These are phyloP conservation scores for Sphaerulina populicola DNA, from an alignment of 2,329 filamentous ascomycete genomes.

Conservation along the genomic window DNA sequence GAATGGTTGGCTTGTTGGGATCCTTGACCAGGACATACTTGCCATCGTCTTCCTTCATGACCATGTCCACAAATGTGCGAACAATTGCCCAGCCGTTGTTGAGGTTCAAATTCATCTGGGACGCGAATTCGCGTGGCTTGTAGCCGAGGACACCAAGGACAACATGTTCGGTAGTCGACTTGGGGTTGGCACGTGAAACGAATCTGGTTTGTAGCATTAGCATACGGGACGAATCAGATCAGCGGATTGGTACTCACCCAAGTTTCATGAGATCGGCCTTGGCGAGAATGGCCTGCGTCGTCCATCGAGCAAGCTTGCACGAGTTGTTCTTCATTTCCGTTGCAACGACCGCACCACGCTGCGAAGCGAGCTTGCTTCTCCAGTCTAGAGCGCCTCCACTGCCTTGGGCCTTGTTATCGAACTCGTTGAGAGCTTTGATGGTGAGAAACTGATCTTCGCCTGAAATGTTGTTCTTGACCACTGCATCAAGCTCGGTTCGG, in stretches of 20 bases:
- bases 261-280: constrained; percentile 99
- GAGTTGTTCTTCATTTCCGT: constrained; percentile 99
- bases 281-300: constrained; percentile 89
- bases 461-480: constrained; percentile 87
- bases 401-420: constrained; percentile 94
- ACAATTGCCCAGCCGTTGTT: constrained; percentile 99
- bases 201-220: constrained; percentile 51
- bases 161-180: constrained; percentile 86
- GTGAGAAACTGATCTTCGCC: constrained; percentile 87
- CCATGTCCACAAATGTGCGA: constrained; percentile 94
- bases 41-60: constrained; percentile 58
- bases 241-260: constrained; percentile 53
- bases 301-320: constrained; percentile 97
- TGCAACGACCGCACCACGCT: constrained; percentile 92
- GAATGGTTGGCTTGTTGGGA: constrained; percentile 91
- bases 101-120: constrained; percentile 95
- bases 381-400: constrained; percentile 93
- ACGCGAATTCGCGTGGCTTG: constrained; percentile 94
- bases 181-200: constrained; percentile 87
- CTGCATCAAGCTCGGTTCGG: constrained; percentile 87
- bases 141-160: constrained; percentile 92
- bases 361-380: constrained; percentile 86
- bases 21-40: constrained; percentile 79
- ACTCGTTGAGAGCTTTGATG: constrained; percentile 97
- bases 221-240: neutral